A percentile compares a stretch with the other conserved stretches of the same genome.
Evolutionary conservation across 169 alveolate species (phyloP).

Genomic region (Plasmodium knowlesi): DNA sequence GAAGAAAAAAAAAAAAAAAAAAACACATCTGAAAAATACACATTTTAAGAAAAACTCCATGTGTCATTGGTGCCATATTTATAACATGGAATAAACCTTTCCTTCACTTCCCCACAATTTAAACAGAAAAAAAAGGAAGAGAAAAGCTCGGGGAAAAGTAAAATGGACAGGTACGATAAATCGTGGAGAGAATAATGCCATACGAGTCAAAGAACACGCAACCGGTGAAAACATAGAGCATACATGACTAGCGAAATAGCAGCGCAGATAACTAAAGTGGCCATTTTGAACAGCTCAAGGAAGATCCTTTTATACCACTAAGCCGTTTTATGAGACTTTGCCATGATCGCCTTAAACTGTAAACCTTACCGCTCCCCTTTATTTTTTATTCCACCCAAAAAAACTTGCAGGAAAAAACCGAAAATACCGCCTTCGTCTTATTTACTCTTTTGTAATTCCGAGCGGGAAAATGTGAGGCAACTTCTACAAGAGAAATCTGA

Average conservation of each 20-base stretch:
- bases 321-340: not conserved
- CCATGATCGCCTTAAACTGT: not conserved
- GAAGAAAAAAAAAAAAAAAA: not conserved
- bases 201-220: not conserved
- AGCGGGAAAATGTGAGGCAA: constrained; percentile 55
- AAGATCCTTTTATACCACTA: not conserved
- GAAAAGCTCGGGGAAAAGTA: not conserved
- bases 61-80: not conserved
- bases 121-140: not conserved
- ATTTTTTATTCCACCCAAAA: not conserved
- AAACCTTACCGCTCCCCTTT: not conserved
- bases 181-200: not conserved
- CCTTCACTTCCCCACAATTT: not conserved
- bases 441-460: constrained; percentile 61
- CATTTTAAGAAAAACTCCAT: not conserved
- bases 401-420: constrained; percentile 49
- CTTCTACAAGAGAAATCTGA: constrained; percentile 23
- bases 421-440: constrained; percentile 70
- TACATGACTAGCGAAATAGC: not conserved
- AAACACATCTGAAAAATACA: not conserved
- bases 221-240: not conserved
- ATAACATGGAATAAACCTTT: not conserved
- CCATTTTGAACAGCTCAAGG: not conserved
- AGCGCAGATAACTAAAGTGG: not conserved
- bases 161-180: constrained; percentile 4